phyloP scores from a whole-genome alignment of 306 rosid species.

The Comarum palustre region DNA sequence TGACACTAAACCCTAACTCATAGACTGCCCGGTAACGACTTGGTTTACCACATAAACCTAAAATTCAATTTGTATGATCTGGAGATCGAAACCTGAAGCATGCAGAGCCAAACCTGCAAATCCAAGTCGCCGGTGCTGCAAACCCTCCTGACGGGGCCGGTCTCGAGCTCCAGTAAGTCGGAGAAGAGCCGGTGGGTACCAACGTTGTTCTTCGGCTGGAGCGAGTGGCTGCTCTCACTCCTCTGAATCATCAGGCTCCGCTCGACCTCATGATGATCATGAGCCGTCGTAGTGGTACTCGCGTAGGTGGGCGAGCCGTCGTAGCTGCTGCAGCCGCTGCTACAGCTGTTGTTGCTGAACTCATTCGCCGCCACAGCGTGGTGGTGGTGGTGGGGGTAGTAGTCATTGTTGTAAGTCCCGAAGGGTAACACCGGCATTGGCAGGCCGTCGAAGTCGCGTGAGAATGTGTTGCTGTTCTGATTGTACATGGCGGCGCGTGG shows the following conservation, averaged over 20 bases:
- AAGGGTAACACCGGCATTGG: conserved; percentile 5
- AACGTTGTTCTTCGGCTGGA: conserved; percentile 29
- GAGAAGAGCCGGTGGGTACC: conserved; percentile 44
- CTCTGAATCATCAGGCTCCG: conserved; percentile 36
- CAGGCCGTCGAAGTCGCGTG: conserved; percentile 29
- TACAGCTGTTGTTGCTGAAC: conserved; percentile 40
- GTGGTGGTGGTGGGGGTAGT: conserved; percentile 3
- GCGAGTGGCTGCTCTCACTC: conserved; percentile 58
- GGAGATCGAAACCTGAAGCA: background rate
- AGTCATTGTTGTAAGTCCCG: background rate
- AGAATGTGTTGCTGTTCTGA: conserved; percentile 21
- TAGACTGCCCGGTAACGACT: background rate
- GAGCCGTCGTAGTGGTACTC: background rate
- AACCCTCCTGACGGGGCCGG: conserved; percentile 53
- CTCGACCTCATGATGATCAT: background rate
- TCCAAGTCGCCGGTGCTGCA: conserved; percentile 67
- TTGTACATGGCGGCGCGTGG: conserved; percentile 62
- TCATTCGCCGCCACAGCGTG: conserved; percentile 32
- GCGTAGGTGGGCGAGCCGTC: conserved; percentile 27
- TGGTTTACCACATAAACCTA: background rate
- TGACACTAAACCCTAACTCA: background rate
- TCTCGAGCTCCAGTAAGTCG: conserved; percentile 31
- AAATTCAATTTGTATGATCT: background rate
- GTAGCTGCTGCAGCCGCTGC: conserved; percentile 63
- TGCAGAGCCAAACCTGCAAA: conserved; percentile 42